Base-by-base conservation (phyloP, 2,329 filamentous ascomycete species). In the Eutypella sp. region DNA sequence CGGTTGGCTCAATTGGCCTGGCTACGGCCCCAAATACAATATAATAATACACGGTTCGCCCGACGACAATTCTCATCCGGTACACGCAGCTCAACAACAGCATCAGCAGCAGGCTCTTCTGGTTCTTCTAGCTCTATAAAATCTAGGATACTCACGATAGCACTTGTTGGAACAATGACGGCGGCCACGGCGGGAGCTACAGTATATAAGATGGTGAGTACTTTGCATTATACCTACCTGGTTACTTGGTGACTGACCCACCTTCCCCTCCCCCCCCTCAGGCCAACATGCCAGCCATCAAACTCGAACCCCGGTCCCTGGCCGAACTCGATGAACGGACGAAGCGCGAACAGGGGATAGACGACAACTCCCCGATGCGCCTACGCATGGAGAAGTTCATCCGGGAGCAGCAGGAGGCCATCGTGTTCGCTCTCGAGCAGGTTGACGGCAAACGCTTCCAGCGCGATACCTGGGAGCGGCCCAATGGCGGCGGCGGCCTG, bases 341-440 rank as follows among this genome's bases (percentile, higher is more conserved):
- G 56, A 96, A 93, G 69, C 84, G 86, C 51, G 87, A 93, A 65
- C 78, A 81, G 46, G 81, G 82, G 52, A 78, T 97, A 41, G 85
- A 76, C 40, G 78, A 84, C 47, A 75, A 83, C 57, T 96, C 92
- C 13, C 91, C 93, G 2, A 97, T 99, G 92, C 90, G 93, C 45
- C 78, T 99, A 47, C 89, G 92, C 52, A 97, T 99, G 93, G 93
- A 99, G 70, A 82, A 88, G 59, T 87, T 97, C 65, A 95, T 97
- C 68, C 93, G 93, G 67, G 81, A 90, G 57, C 89, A 97, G 60
- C 93, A 99, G 63, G 80, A 88, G 58, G 80, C 85, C 51, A 99
- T 99, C 48, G 86, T 97, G 23, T 74, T 79, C 46, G 89, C 85
- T 47, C 79, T 99, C 19, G 86, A 95, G 65, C 78, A 82, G 57